A percentile compares a stretch with the other conserved stretches of the same genome.
Evolutionary conservation across 345 rosid species (phyloP).

Genomic region (Eucalyptus microcorys): DNA sequence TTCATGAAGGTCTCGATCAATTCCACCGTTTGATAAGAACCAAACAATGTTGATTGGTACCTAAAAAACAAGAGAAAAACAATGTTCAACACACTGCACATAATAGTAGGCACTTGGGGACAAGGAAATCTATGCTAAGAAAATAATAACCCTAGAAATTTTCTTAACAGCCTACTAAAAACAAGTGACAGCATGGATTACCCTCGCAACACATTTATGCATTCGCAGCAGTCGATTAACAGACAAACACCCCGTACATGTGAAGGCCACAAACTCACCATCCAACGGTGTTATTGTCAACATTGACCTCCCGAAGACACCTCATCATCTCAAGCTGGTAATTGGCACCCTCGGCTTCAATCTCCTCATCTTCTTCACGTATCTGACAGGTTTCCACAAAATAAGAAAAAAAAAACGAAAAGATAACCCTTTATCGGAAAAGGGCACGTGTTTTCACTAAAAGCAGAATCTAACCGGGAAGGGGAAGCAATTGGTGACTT

Average conservation of each 20-base stretch:
- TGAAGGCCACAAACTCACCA: conserved; percentile 31
- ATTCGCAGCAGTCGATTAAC: not conserved
- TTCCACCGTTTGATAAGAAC: conserved; percentile 89
- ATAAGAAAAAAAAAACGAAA: not conserved
- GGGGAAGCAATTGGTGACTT: conserved; percentile 98
- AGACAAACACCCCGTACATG: not conserved
- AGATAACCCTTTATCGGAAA: not conserved
- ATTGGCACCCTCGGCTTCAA: conserved; percentile 98
- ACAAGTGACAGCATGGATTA: not conserved
- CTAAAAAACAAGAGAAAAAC: conserved; percentile 18
- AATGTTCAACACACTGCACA: not conserved
- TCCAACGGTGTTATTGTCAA: conserved; percentile 97
- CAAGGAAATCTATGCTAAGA: not conserved
- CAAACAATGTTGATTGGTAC: conserved; percentile 93
- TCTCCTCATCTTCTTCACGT: conserved; percentile 91
- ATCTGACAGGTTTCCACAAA: conserved; percentile 14
- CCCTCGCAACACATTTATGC: not conserved
- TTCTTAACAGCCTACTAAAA: not conserved
- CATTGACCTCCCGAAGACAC: conserved; percentile 95
- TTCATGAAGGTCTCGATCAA: conserved; percentile 98
- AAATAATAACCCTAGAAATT: not conserved
- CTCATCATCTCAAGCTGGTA: conserved; percentile 99
- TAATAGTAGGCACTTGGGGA: not conserved
- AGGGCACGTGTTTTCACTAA: not conserved
- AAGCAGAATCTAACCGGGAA: conserved; percentile 53